These are phyloP conservation scores for Cephalotrichum gorgonifer DNA, from an alignment of 2,329 filamentous ascomycete species.

Conservation along the genomic window DNA sequence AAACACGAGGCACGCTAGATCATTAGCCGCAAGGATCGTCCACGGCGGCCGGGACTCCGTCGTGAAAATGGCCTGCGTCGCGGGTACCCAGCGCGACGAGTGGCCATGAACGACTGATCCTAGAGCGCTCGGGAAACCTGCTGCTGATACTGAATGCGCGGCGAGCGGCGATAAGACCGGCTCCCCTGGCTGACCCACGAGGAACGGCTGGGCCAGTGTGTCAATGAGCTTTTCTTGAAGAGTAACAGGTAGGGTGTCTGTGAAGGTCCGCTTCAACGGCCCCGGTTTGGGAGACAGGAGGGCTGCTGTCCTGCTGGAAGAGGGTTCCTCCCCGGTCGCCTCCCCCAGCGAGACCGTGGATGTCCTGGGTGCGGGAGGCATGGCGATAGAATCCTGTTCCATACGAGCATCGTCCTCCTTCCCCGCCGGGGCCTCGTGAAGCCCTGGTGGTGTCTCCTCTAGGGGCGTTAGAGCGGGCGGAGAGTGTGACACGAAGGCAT, in stretches of 20 bases:
- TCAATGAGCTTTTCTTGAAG: conserved; percentile 79
- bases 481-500: conserved; percentile 10
- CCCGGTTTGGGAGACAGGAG: conserved; percentile 44
- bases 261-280: conserved; percentile 75
- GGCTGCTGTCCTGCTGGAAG: conserved; percentile 38
- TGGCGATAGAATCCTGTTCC: not conserved
- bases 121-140: conserved; percentile 34
- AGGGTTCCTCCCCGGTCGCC: conserved; percentile 32
- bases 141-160: conserved; percentile 27
- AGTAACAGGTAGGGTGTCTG: conserved; percentile 65
- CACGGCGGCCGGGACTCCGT: conserved; percentile 86
- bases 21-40: conserved; percentile 94
- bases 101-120: conserved; percentile 65
- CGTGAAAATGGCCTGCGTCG: conserved; percentile 93
- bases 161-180: conserved; percentile 30
- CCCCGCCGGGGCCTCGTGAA: not conserved
- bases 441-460: conserved; percentile 4
- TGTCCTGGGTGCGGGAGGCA: not conserved
- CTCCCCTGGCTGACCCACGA: conserved; percentile 31
- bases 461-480: conserved; percentile 3
- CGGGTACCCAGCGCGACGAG: conserved; percentile 79
- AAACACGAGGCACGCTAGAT: conserved; percentile 88
- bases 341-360: not conserved
- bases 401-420: not conserved
- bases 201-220: conserved; percentile 72